phyloP scores from a whole-genome alignment of 768 basidiomycete species.

The Collybia sordida region DNA sequence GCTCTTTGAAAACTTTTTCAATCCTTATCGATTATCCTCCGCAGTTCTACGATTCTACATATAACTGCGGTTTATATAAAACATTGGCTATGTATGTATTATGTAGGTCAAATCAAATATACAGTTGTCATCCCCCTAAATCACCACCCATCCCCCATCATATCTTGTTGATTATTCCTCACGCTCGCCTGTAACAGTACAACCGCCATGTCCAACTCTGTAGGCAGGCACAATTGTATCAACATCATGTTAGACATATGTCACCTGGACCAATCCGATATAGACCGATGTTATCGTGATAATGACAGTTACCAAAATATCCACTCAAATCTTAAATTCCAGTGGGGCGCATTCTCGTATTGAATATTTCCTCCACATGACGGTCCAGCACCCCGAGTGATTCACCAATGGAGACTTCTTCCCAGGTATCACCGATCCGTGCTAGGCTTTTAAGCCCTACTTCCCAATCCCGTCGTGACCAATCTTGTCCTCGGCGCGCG shows the following conservation, averaged over 20 bases:
- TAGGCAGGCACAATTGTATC: background rate
- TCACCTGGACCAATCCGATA: background rate
- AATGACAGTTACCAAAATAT: background rate
- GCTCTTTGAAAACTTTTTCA: too few species aligned
- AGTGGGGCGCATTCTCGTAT: conserved; percentile 37
- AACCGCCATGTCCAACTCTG: too few species aligned
- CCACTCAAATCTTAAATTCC: conserved; percentile 19
- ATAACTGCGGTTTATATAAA: too few species aligned
- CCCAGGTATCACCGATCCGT: conserved; percentile 50
- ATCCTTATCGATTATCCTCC: background rate
- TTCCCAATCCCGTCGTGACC: conserved; percentile 70
- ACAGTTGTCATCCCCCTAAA: too few species aligned
- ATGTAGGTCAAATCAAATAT: too few species aligned
- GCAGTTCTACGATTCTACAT: background rate
- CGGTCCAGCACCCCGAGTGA: conserved; percentile 48
- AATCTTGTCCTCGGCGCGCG: conserved; percentile 70
- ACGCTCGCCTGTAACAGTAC: background rate
- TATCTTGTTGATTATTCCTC: background rate
- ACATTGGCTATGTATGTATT: too few species aligned
- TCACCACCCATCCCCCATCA: background rate
- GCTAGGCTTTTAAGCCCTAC: conserved; percentile 46
- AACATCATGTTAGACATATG: too few species aligned
- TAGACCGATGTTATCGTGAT: background rate
- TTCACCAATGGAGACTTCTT: conserved; percentile 49
- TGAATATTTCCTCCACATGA: conserved; percentile 51